Conservation (phyloP, 441 rosid species). For the Mallotus repandus region DNA sequence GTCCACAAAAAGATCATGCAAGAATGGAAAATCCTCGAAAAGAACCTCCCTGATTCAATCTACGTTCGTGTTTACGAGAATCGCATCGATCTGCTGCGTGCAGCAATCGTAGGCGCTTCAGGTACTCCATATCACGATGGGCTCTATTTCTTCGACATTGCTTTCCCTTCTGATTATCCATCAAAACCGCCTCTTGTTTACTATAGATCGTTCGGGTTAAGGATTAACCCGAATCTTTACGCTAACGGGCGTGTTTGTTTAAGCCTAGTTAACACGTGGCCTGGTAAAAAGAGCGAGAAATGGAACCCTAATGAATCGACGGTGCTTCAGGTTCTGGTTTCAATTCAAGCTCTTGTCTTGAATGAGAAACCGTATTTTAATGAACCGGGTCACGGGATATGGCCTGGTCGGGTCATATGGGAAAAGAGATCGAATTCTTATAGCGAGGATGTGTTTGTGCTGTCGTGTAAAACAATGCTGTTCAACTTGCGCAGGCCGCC, state of each 20-base stretch:
- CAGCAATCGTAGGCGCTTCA: conserved; percentile 46
- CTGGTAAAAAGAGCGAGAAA: conserved; percentile 37
- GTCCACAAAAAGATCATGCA: conserved; percentile 45
- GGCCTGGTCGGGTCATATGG: conserved; percentile 21
- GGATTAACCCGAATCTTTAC: conserved; percentile 61
- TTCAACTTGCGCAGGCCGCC: conserved; percentile 37
- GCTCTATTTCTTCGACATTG: conserved; percentile 57
- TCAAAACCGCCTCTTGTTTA: conserved; percentile 36
- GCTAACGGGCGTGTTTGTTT: conserved; percentile 42
- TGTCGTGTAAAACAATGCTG: conserved; percentile 39
- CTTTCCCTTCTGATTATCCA: conserved; percentile 52
- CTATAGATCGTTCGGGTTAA: conserved; percentile 43
- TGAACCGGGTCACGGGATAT: conserved; percentile 36
- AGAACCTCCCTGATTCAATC: conserved; percentile 48
- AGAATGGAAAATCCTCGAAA: conserved; percentile 50
- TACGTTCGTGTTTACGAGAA: conserved; percentile 53
- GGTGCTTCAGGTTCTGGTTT: conserved; percentile 47
- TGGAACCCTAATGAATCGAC: conserved; percentile 51
- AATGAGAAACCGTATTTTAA: conserved; percentile 53
- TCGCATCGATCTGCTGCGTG: conserved; percentile 45
- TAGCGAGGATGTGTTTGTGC: conserved; percentile 34
- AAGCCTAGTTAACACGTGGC: conserved; percentile 61
- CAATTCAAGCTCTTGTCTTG: conserved; percentile 56
- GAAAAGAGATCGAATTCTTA: conserved; percentile 37
- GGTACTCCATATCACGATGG: conserved; percentile 66